Percentiles rank a stretch among this genome's conserved stretches.
These are phyloP conservation scores for Fraxinus nigra DNA, from an alignment of 305 asterid species.

Conservation along the genomic window DNA sequence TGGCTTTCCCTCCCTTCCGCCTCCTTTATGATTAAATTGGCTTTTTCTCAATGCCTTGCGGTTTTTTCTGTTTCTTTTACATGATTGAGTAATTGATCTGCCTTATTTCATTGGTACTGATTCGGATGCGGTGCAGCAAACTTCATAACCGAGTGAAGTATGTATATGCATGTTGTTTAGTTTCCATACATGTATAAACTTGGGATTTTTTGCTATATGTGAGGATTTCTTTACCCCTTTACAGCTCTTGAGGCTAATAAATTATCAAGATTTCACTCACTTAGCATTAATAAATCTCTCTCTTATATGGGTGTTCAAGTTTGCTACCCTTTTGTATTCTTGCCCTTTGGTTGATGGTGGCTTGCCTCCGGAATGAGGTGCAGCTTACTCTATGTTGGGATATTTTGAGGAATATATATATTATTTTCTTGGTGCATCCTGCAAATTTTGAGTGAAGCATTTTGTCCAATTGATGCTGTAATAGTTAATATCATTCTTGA, in stretches of 20 bases:
- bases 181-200: constrained; percentile 1
- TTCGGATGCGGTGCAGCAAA: constrained; percentile 92
- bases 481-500: too few species aligned
- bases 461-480: too few species aligned
- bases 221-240: neutral
- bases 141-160: constrained; percentile 95
- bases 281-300: neutral
- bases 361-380: neutral
- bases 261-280: neutral
- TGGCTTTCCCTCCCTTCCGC: too few species aligned
- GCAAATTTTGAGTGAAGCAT: neutral
- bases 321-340: neutral
- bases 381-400: neutral
- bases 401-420: neutral
- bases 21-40: too few species aligned
- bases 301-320: neutral
- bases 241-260: neutral
- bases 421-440: neutral
- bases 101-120: constrained; percentile 19
- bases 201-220: constrained; percentile 14
- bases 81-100: neutral
- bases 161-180: constrained; percentile 20
- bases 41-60: too few species aligned
- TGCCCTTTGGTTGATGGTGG: neutral
- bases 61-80: neutral